phyloP scores from a whole-genome alignment of 805 yeast species.

The Candida coquimbonensis region DNA sequence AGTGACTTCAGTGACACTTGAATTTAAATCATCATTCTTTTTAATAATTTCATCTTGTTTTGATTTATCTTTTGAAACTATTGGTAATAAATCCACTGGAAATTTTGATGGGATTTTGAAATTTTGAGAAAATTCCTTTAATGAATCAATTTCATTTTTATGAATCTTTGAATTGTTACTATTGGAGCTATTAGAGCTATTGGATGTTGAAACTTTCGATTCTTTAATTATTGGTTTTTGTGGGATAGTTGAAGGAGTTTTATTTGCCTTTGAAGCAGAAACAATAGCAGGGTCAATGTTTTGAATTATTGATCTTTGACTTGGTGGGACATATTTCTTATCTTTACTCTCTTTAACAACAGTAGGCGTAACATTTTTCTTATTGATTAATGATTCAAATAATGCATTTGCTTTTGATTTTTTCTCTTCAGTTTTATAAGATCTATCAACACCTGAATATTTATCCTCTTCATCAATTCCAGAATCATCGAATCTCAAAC shows the following conservation, averaged over 20 bases:
- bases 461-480: slow-evolving; percentile 94
- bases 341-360: slow-evolving; percentile 31
- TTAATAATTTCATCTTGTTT: slow-evolving; percentile 55
- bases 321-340: slow-evolving; percentile 45
- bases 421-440: slow-evolving; percentile 10
- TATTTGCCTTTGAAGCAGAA: slow-evolving; percentile 33
- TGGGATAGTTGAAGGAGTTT: slow-evolving; percentile 24
- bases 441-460: slow-evolving; percentile 72
- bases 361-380: slow-evolving; percentile 32
- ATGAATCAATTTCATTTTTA: slow-evolving; percentile 59
- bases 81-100: slow-evolving; percentile 52
- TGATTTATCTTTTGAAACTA: slow-evolving; percentile 57
- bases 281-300: slow-evolving; percentile 60
- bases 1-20: neutral
- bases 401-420: slow-evolving; percentile 19
- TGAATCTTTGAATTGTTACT: slow-evolving; percentile 19
- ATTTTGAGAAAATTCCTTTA: slow-evolving; percentile 73
- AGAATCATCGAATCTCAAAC: slow-evolving; percentile 65
- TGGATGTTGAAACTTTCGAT: neutral
- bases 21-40: slow-evolving; percentile 14
- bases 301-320: slow-evolving; percentile 41
- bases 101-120: slow-evolving; percentile 62
- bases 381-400: slow-evolving; percentile 22
- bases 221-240: slow-evolving; percentile 11
- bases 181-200: too few relatives aligned